Conservation (phyloP, 2,329 filamentous ascomycete genomes). For the Fusarium pseudograminearum region DNA sequence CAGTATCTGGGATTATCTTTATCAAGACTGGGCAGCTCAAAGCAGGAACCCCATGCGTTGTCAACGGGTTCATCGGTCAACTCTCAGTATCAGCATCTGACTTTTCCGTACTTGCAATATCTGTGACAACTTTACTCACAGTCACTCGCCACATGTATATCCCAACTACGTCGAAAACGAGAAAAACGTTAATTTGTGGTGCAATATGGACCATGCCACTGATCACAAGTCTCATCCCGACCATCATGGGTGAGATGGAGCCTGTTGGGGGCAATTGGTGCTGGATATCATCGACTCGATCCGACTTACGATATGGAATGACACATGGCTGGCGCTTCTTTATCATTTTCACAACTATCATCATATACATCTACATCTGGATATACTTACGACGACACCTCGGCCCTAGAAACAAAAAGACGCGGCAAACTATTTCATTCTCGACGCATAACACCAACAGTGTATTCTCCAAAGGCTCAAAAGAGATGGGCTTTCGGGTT, state of each 20-base stretch:
- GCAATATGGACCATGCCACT: slow-evolving; percentile 39
- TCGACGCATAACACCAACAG: slow-evolving; percentile 16
- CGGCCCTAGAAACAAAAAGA: background rate
- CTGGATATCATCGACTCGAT: slow-evolving; percentile 56
- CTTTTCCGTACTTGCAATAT: slow-evolving; percentile 45
- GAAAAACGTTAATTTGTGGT: slow-evolving; percentile 31
- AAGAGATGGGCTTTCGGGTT: slow-evolving; percentile 14
- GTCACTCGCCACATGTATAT: slow-evolving; percentile 39
- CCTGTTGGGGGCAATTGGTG: slow-evolving; percentile 61
- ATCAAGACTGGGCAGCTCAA: slow-evolving; percentile 20
- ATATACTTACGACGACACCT: slow-evolving; percentile 33
- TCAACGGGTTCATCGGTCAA: slow-evolving; percentile 41
- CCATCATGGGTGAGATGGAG: slow-evolving; percentile 36
- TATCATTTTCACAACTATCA: slow-evolving; percentile 56
- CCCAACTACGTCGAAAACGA: slow-evolving; percentile 26
- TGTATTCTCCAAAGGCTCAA: slow-evolving; percentile 14
- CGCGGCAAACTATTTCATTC: slow-evolving; percentile 2
- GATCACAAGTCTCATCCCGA: slow-evolving; percentile 37
- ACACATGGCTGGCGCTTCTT: slow-evolving; percentile 60
- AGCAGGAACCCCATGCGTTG: slow-evolving; percentile 26
- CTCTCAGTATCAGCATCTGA: slow-evolving; percentile 44
- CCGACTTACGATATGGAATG: slow-evolving; percentile 58
- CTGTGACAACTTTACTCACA: slow-evolving; percentile 42
- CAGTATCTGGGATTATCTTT: slow-evolving; percentile 41
- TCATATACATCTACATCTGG: slow-evolving; percentile 58